A percentile compares a stretch with the other conserved stretches of the same genome.
phyloP scores from a whole-genome alignment of 257 asterid species.

The Salvia splendens region DNA sequence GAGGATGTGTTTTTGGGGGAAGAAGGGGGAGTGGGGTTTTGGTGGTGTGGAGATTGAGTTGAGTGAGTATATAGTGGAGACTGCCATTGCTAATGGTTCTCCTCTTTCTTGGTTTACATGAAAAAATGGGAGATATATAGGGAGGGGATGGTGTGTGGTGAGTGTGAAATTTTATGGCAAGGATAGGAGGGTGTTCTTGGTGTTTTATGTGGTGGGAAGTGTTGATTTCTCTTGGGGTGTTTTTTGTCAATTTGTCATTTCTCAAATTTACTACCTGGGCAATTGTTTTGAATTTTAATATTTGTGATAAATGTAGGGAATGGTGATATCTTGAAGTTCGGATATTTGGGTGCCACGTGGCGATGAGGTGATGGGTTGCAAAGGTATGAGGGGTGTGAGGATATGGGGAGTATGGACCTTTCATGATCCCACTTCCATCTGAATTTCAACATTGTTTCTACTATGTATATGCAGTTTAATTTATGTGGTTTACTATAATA shows the following conservation, averaged over 20 bases:
- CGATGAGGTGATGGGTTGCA: slow-evolving; percentile 28
- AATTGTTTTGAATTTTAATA: not conserved
- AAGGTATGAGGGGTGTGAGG: slow-evolving; percentile 47
- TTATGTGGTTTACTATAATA: too few relatives aligned
- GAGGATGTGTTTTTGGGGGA: slow-evolving; percentile 56
- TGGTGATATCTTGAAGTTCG: slow-evolving; percentile 40
- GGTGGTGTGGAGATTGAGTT: slow-evolving; percentile 72
- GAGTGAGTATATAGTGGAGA: slow-evolving; percentile 68
- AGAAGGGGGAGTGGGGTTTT: slow-evolving; percentile 45
- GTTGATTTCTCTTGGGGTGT: not conserved
- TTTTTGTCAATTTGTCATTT: too few relatives aligned
- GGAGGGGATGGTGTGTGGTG: slow-evolving; percentile 47
- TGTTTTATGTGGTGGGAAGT: slow-evolving; percentile 24
- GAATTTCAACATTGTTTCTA: too few relatives aligned
- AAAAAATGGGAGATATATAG: slow-evolving; percentile 27
- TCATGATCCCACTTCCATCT: slow-evolving; percentile 3
- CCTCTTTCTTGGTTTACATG: slow-evolving; percentile 25
- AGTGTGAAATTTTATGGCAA: slow-evolving; percentile 32
- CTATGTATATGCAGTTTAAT: not conserved
- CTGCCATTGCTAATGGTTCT: slow-evolving; percentile 40
- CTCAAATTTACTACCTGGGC: too few relatives aligned
- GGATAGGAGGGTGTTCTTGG: slow-evolving; percentile 24
- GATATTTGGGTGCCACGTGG: slow-evolving; percentile 51
- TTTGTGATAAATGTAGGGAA: slow-evolving; percentile 50
- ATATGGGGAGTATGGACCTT: slow-evolving; percentile 40